These are phyloP conservation scores for Neonothopanus nambi DNA, from an alignment of 1,284 basidiomycete species.

Conservation along the genomic window DNA sequence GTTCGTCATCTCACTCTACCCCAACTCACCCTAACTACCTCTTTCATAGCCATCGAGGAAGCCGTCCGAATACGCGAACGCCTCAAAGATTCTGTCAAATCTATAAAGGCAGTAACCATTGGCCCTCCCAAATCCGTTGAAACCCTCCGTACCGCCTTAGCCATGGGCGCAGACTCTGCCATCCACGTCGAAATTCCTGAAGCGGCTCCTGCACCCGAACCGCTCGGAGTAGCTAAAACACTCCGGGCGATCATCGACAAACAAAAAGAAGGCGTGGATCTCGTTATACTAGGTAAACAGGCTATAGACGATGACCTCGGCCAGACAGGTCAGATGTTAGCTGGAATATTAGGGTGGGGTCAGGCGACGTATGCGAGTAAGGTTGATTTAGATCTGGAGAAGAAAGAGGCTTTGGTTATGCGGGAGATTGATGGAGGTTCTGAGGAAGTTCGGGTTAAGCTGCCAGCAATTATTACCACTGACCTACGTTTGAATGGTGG, in stretches of 20 bases:
- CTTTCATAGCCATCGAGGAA: conserved; percentile 88
- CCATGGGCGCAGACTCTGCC: conserved; percentile 95
- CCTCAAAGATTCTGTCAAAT: conserved; percentile 73
- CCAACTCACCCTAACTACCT: neutral
- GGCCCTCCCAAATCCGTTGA: conserved; percentile 91
- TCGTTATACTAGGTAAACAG: conserved; percentile 98
- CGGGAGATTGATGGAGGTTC: conserved; percentile 96
- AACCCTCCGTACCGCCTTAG: conserved; percentile 92
- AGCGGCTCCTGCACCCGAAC: conserved; percentile 71
- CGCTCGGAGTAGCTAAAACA: conserved; percentile 85
- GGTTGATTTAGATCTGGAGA: conserved; percentile 73
- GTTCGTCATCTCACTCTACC: conserved; percentile 44
- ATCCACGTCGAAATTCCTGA: conserved; percentile 91
- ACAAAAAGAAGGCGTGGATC: conserved; percentile 68
- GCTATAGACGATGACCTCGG: conserved; percentile 97
- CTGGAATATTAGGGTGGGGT: conserved; percentile 89
- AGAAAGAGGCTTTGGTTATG: conserved; percentile 74
- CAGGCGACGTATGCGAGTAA: conserved; percentile 97
- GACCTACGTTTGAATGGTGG: conserved; percentile 84
- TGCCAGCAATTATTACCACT: conserved; percentile 92
- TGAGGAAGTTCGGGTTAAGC: conserved; percentile 77
- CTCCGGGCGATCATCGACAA: conserved; percentile 79
- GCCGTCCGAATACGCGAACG: conserved; percentile 91
- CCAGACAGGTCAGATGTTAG: conserved; percentile 98
- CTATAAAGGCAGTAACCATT: conserved; percentile 90